phyloP scores from a whole-genome alignment of 2,329 filamentous ascomycete genomes.

The Seiridium cupressi region DNA sequence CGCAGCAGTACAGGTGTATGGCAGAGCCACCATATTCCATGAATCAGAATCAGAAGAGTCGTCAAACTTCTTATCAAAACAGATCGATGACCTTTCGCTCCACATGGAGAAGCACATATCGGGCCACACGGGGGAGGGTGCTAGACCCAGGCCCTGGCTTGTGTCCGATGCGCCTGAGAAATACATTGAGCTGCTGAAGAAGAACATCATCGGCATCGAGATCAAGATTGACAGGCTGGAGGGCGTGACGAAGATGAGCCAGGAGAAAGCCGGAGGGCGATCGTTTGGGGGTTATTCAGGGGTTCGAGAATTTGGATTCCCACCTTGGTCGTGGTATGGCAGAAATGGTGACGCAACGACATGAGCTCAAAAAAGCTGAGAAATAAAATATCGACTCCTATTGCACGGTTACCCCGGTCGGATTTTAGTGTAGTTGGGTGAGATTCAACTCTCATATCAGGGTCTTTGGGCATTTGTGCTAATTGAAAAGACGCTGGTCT shows the following conservation, averaged over 20 bases:
- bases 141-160: constrained; percentile 45
- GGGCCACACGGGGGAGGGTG: constrained; percentile 44
- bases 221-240: constrained; percentile 53
- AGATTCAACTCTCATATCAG: too few relatives aligned
- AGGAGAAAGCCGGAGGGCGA: constrained; percentile 55
- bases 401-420: too few relatives aligned
- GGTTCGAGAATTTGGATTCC: constrained; percentile 44
- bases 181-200: constrained; percentile 57
- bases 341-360: constrained; percentile 1
- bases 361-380: constrained; percentile 5
- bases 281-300: constrained; percentile 53
- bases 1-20: constrained; percentile 62
- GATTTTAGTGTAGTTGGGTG: too few relatives aligned
- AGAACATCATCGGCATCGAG: constrained; percentile 60
- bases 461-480: too few relatives aligned
- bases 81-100: constrained; percentile 51
- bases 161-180: constrained; percentile 54
- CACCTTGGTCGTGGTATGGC: constrained; percentile 20
- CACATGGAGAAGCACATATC: constrained; percentile 54
- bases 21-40: constrained; percentile 50
- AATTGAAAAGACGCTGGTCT: too few relatives aligned
- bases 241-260: constrained; percentile 68
- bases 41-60: constrained; percentile 47
- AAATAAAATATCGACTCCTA: neutral
- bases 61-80: constrained; percentile 43